A percentile compares a stretch with the other conserved stretches of the same genome.
phyloP scores from a whole-genome alignment of 148 eudicot species.

The Nepenthes gracilis region DNA sequence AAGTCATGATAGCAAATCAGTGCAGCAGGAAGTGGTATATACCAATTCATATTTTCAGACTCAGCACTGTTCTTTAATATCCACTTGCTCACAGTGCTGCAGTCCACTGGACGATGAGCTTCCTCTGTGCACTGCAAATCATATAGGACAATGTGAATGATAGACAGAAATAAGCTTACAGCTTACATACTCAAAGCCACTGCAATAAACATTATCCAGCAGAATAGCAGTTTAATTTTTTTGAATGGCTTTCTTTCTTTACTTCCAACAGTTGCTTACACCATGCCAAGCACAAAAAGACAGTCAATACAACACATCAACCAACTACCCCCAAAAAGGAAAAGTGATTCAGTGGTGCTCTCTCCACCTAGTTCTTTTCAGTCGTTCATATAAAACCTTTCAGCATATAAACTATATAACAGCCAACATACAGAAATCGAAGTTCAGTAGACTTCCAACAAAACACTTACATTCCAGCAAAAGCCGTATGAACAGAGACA shows the following conservation, averaged over 20 bases:
- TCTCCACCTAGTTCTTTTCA: no score
- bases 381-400: no score
- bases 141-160: neutral
- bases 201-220: neutral
- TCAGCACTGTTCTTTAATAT: conserved; percentile 28
- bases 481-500: conserved; percentile 47
- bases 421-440: neutral
- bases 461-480: conserved; percentile 52
- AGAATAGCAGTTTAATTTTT: no score
- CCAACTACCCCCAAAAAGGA: no score
- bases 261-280: no score
- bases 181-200: neutral
- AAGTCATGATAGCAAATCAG: no score
- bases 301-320: no score
- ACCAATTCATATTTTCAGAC: conserved; percentile 54
- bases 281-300: no score
- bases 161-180: neutral
- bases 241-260: no score
- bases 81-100: conserved; percentile 53
- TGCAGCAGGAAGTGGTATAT: neutral
- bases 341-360: no score
- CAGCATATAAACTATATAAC: no score
- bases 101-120: conserved; percentile 67
- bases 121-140: conserved; percentile 52
- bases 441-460: neutral